Evolutionary conservation across 148 eudicot species (phyloP).

Genomic region (Silene latifolia): DNA sequence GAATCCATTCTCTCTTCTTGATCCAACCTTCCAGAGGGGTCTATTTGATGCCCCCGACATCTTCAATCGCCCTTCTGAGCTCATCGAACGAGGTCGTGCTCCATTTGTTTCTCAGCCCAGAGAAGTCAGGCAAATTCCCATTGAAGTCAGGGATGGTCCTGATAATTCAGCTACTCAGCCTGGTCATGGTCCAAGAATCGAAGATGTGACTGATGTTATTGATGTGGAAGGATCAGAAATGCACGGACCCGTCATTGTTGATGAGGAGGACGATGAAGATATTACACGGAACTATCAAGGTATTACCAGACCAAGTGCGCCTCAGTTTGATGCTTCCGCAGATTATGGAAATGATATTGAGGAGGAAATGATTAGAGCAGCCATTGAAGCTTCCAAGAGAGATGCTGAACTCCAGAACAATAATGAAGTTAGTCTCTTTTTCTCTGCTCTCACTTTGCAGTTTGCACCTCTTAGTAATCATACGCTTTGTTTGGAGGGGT

Average conservation of each 20-base stretch:
- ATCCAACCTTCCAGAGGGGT: constrained; percentile 45
- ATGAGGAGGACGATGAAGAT: constrained; percentile 58
- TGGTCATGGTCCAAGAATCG: constrained; percentile 56
- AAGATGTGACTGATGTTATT: constrained; percentile 62
- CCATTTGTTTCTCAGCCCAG: constrained; percentile 91
- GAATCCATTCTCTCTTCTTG: constrained; percentile 66
- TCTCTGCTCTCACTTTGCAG: background rate
- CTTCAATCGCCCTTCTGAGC: constrained; percentile 38
- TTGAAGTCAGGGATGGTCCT: constrained; percentile 74
- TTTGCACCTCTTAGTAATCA: background rate
- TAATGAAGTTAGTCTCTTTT: constrained; percentile 28
- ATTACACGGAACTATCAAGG: constrained; percentile 28
- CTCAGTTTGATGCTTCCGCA: constrained; percentile 45
- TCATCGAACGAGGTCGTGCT: constrained; percentile 33
- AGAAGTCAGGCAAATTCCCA: constrained; percentile 86
- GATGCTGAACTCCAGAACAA: constrained; percentile 49
- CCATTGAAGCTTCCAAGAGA: constrained; percentile 90
- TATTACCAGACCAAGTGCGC: constrained; percentile 53
- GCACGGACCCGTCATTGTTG: constrained; percentile 54
- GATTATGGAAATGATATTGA: constrained; percentile 72
- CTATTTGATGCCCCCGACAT: constrained; percentile 32
- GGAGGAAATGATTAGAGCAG: constrained; percentile 97
- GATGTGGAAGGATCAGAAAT: constrained; percentile 53
- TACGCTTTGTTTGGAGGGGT: too few relatives aligned
- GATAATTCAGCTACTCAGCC: constrained; percentile 46